Base-by-base conservation (phyloP, 352 stramenopile species). In the Phytophthora melonis region DNA sequence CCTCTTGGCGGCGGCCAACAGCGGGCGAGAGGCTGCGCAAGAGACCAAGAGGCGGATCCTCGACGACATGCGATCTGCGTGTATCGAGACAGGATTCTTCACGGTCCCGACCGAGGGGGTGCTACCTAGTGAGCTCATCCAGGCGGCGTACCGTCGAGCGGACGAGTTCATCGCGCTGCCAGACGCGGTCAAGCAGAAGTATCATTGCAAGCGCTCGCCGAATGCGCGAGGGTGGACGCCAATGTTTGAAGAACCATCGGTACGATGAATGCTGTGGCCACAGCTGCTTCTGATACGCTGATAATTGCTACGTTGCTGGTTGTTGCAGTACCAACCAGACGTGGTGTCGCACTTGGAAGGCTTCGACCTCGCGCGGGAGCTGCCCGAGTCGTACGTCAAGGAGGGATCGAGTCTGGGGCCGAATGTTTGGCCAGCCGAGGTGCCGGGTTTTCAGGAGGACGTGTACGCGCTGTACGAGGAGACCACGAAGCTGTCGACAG, bases 171-270 rank as follows among this genome's bases (percentile, higher is more conserved):
- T 92, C 25, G 83, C 80, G 30, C 72, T 96, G 3, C 87, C 87
- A 1, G 62, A 83, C 1, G 72, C 68, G 0, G 64, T 94, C 32
- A 96, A 96, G 76, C 76, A 79, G 14, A 81, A 92, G 59, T 96
- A 94, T 55, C 86, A 94, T 53, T 87, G 90, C 77, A 92, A 93
- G 63, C 88, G 81, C 50, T 86, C 86, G 3, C 85, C 85, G 16
- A 93, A 93, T 66, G 81, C 84, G 23, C 82, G 87, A 50, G 88
- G 88, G 45, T 95, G 88, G 88, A 95, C 86, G 49, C 88, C 88
- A 13, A 87, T 95, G 82, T 92, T 93, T 62, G 88, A 93, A 75
- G 87, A 95, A 66, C 88, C 88, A 27, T 93, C 88, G 74, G 88
- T 94, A 72, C 16, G 75, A 8, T 43, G 10, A 11, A 25, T 30